phyloP scores from a whole-genome alignment of 2,329 filamentous ascomycete species.

The Aspergillus sp. region DNA sequence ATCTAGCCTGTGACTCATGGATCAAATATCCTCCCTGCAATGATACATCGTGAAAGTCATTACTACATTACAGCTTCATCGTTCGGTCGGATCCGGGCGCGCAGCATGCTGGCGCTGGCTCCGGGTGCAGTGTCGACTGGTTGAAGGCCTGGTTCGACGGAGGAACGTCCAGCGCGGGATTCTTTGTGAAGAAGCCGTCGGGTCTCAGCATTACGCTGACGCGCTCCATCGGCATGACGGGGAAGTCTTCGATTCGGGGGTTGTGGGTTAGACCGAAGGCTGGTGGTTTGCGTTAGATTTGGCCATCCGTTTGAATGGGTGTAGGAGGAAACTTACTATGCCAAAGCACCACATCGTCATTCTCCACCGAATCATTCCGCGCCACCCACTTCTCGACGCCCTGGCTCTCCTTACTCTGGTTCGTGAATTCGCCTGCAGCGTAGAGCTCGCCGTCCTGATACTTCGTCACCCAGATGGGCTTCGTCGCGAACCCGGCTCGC shows the following conservation, averaged over 20 bases:
- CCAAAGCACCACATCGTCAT: slow-evolving; percentile 46
- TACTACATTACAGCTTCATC: slow-evolving; percentile 24
- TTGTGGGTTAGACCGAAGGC: slow-evolving; percentile 61
- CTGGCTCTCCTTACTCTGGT: slow-evolving; percentile 53
- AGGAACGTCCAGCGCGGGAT: slow-evolving; percentile 50
- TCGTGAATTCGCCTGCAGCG: slow-evolving; percentile 53
- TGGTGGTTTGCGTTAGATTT: slow-evolving; percentile 7
- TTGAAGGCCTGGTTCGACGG: slow-evolving; percentile 41
- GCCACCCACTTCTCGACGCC: slow-evolving; percentile 54
- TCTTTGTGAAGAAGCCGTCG: slow-evolving; percentile 52
- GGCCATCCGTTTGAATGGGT: no score
- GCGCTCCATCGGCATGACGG: slow-evolving; percentile 64
- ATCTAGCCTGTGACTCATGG: neutral
- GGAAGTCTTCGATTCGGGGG: slow-evolving; percentile 64
- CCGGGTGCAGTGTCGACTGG: slow-evolving; percentile 35
- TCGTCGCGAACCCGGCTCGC: slow-evolving; percentile 53
- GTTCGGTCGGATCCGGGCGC: slow-evolving; percentile 10
- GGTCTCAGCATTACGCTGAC: slow-evolving; percentile 49
- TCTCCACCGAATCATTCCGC: slow-evolving; percentile 49
- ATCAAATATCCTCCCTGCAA: neutral
- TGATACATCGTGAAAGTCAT: neutral
- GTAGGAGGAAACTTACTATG: slow-evolving; percentile 32
- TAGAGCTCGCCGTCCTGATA: slow-evolving; percentile 54
- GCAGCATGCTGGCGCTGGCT: slow-evolving; percentile 24
- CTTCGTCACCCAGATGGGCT: slow-evolving; percentile 56